Conservation (phyloP, 2,329 filamentous ascomycete genomes). For the Ophiostoma populinum region DNA sequence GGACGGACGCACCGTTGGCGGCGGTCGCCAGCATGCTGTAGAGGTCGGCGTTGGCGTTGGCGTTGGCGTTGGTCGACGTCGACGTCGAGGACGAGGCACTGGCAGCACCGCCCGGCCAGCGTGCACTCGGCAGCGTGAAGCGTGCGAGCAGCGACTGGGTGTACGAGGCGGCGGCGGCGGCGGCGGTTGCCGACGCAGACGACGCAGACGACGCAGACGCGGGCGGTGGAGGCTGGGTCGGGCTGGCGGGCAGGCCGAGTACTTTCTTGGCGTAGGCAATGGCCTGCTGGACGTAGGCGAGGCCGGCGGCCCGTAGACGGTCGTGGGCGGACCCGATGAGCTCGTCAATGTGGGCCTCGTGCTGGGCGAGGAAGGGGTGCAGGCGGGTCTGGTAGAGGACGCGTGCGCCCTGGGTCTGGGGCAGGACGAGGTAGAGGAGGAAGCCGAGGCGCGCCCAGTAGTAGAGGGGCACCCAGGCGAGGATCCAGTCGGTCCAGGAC, state of each 20-base stretch:
- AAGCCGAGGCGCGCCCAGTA: slow-evolving; percentile 74
- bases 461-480: slow-evolving; percentile 87
- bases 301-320: slow-evolving; percentile 56
- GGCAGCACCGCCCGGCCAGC: slow-evolving; percentile 27
- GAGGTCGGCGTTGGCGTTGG: slow-evolving; percentile 36
- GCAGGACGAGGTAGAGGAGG: slow-evolving; percentile 89
- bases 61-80: slow-evolving; percentile 1
- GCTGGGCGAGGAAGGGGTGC: slow-evolving; percentile 72
- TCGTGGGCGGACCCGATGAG: slow-evolving; percentile 74
- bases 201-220: slow-evolving; percentile 19
- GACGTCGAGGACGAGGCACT: background rate
- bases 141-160: slow-evolving; percentile 68
- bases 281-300: slow-evolving; percentile 55
- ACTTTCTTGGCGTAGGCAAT: slow-evolving; percentile 59
- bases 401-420: slow-evolving; percentile 86
- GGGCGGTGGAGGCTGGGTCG: slow-evolving; percentile 20
- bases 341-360: slow-evolving; percentile 78
- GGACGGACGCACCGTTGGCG: slow-evolving; percentile 18
- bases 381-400: slow-evolving; percentile 71
- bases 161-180: slow-evolving; percentile 36
- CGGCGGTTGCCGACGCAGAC: slow-evolving; percentile 8
- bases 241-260: slow-evolving; percentile 53
- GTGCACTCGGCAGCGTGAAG: slow-evolving; percentile 64
- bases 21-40: slow-evolving; percentile 63
- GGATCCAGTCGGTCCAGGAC: slow-evolving; percentile 73